Percentiles rank a stretch among this genome's conserved stretches.
phyloP scores from a whole-genome alignment of 2,329 filamentous ascomycete species.

The Xylariaceae sp. region DNA sequence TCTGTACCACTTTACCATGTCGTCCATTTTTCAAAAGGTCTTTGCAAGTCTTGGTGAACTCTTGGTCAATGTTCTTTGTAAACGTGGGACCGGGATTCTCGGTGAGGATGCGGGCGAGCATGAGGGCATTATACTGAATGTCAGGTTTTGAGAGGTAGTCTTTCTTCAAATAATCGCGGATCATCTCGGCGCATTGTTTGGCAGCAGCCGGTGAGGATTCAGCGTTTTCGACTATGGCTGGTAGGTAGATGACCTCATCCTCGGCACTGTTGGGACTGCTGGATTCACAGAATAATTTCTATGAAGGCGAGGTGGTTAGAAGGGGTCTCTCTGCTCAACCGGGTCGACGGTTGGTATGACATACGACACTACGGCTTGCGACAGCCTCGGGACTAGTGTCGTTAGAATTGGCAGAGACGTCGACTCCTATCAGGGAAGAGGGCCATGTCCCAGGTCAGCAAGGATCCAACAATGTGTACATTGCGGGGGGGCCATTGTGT shows the following conservation, averaged over 20 bases:
- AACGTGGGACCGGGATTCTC: constrained; percentile 91
- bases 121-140: constrained; percentile 91
- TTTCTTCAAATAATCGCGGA: constrained; percentile 75
- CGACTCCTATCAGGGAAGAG: constrained; percentile 14
- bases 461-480: neutral
- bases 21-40: constrained; percentile 64
- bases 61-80: constrained; percentile 81
- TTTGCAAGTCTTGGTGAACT: constrained; percentile 72
- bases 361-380: constrained; percentile 60
- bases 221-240: constrained; percentile 87
- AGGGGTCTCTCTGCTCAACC: neutral
- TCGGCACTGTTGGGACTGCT: constrained; percentile 57
- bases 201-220: constrained; percentile 87
- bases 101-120: constrained; percentile 85
- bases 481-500: neutral
- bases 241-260: constrained; percentile 88
- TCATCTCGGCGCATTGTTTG: constrained; percentile 69
- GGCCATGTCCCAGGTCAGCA: constrained; percentile 6
- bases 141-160: constrained; percentile 61
- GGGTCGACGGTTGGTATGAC: constrained; percentile 26
- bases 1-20: constrained; percentile 74
- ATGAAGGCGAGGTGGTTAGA: constrained; percentile 20
- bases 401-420: constrained; percentile 27
- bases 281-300: constrained; percentile 80
- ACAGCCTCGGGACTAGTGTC: constrained; percentile 62